phyloP scores from a whole-genome alignment of 176 grass and related monocot species.

The Raddia distichophylla region DNA sequence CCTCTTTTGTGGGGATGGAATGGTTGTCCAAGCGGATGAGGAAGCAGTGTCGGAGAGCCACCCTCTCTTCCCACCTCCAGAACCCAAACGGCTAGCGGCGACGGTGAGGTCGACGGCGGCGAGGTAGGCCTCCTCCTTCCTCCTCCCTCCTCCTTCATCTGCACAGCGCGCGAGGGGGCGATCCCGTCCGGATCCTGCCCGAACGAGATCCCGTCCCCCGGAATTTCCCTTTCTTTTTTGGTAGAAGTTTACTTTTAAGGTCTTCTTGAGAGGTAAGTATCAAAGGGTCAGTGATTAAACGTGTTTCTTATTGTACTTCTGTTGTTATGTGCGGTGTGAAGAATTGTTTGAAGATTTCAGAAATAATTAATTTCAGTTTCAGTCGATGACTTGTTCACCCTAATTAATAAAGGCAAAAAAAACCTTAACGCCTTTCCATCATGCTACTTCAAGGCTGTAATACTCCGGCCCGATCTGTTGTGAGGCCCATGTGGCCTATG shows the following conservation, averaged over 20 bases:
- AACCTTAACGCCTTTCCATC: background rate
- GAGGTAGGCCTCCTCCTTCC: too few relatives aligned
- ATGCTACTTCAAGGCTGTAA: background rate
- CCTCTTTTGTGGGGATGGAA: slow-evolving; percentile 21
- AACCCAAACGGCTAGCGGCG: too few relatives aligned
- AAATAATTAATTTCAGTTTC: background rate
- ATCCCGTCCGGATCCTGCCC: too few relatives aligned
- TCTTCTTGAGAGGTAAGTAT: background rate
- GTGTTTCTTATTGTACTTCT: background rate
- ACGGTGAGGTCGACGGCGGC: too few relatives aligned
- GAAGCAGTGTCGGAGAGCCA: slow-evolving; percentile 69
- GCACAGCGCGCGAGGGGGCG: too few relatives aligned
- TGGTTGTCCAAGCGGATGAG: slow-evolving; percentile 56
- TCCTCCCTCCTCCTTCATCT: too few relatives aligned
- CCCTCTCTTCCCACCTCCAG: slow-evolving; percentile 55
- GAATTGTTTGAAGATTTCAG: background rate
- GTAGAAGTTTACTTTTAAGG: background rate
- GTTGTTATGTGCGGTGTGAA: background rate
- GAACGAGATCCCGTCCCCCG: too few relatives aligned
- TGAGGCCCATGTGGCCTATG: too few relatives aligned
- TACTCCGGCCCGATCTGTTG: too few relatives aligned
- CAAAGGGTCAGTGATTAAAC: background rate
- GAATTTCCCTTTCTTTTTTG: background rate
- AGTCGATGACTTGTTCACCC: background rate
- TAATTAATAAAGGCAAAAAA: background rate